phyloP scores from a whole-genome alignment of 2,329 filamentous ascomycete genomes.

The Monilinia aucupariae region DNA sequence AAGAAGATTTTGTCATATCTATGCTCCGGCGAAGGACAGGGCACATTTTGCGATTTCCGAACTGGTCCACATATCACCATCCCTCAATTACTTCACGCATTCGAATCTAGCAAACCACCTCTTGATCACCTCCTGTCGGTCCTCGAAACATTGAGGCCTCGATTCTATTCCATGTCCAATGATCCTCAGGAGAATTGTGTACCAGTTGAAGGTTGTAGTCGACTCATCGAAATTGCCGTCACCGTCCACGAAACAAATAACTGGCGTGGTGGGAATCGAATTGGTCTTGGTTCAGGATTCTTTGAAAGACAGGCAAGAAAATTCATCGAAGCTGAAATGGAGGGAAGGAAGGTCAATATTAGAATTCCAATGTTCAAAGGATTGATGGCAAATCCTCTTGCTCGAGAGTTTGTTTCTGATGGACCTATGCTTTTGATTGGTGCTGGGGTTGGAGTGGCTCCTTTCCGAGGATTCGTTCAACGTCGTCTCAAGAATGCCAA shows the following conservation, averaged over 20 bases:
- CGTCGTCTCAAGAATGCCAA: conserved; percentile 89
- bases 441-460: conserved; percentile 92
- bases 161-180: conserved; percentile 97
- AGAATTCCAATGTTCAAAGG: conserved; percentile 97
- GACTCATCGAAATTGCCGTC: conserved; percentile 92
- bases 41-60: conserved; percentile 87
- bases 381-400: conserved; percentile 93
- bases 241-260: conserved; percentile 83
- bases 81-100: conserved; percentile 80
- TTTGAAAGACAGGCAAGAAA: conserved; percentile 77
- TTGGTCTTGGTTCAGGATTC: conserved; percentile 87
- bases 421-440: conserved; percentile 97
- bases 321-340: conserved; percentile 62
- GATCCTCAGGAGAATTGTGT: conserved; percentile 67
- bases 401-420: conserved; percentile 84
- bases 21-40: conserved; percentile 84
- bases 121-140: conserved; percentile 74
- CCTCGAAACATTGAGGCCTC: conserved; percentile 86
- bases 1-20: conserved; percentile 84
- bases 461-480: conserved; percentile 96
- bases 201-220: conserved; percentile 48
- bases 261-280: conserved; percentile 67
- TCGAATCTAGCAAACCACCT: conserved; percentile 85
- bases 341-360: conserved; percentile 57
- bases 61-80: conserved; percentile 83